Evolutionary conservation across 1,284 basidiomycete genomes (phyloP).

Genomic region (Ceratobasidium sp.): DNA sequence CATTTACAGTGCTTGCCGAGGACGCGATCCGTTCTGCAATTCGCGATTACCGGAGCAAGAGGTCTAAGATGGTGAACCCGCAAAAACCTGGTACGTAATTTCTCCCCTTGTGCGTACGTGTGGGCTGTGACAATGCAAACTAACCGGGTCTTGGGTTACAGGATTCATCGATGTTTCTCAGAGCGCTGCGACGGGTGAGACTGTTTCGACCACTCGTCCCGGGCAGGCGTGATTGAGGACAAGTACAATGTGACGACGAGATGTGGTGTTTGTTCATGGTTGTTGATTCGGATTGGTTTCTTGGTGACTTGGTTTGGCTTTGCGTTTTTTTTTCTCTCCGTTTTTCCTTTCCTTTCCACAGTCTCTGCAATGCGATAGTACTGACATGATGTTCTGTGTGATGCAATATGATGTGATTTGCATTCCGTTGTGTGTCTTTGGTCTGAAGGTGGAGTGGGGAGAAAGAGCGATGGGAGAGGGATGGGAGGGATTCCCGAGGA

Average conservation of each 20-base stretch:
- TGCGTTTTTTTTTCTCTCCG: neutral
- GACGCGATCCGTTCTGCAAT: constrained; percentile 97
- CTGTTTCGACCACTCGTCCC: constrained; percentile 73
- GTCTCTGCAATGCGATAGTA: constrained; percentile 17
- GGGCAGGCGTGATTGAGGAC: constrained; percentile 56
- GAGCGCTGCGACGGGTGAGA: constrained; percentile 73
- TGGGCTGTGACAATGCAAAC: neutral
- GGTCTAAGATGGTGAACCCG: constrained; percentile 66
- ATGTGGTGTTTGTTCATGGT: neutral
- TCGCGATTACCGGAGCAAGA: constrained; percentile 89
- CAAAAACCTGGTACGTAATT: constrained; percentile 60
- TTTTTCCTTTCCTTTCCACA: too few relatives aligned
- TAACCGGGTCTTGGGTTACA: constrained; percentile 44
- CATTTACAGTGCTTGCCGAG: constrained; percentile 98
- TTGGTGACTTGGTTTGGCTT: neutral
- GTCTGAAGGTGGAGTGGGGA: too few relatives aligned
- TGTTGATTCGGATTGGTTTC: neutral
- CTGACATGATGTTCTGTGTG: neutral
- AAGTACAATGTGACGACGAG: too few relatives aligned
- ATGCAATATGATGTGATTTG: neutral
- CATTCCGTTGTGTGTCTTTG: too few relatives aligned
- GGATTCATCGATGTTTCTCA: constrained; percentile 85
- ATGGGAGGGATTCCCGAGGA: too few relatives aligned
- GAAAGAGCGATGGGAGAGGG: too few relatives aligned
- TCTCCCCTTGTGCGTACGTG: neutral